phyloP scores from a whole-genome alignment of 1,284 basidiomycete species.

The Porogramme epimiltina region DNA sequence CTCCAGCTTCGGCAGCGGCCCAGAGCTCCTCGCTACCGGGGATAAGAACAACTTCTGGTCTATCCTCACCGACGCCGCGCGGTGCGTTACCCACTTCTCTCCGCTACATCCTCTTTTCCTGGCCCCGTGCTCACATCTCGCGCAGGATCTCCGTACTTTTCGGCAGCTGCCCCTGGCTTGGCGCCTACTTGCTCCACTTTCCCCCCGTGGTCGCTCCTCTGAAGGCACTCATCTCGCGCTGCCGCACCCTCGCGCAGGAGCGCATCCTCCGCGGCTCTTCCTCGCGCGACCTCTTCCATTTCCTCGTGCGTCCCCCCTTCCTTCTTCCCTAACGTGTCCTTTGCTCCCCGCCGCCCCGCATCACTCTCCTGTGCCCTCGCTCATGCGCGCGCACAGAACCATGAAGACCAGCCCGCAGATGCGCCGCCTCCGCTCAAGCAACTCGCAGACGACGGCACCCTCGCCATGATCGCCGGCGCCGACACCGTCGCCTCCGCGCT shows the following conservation, averaged over 20 bases:
- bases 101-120: too few species aligned
- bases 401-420: conserved; percentile 20
- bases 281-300: conserved; percentile 25
- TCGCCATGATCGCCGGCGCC: conserved; percentile 31
- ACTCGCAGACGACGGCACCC: conserved; percentile 18
- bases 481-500: conserved; percentile 32
- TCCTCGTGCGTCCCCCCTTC: conserved; percentile 8
- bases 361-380: neutral
- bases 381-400: conserved; percentile 10
- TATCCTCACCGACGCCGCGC: neutral
- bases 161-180: conserved; percentile 25
- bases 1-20: conserved; percentile 6
- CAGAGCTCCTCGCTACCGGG: conserved; percentile 8
- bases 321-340: neutral
- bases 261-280: conserved; percentile 11
- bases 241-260: conserved; percentile 4
- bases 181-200: conserved; percentile 14
- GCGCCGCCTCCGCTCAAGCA: conserved; percentile 8
- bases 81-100: neutral
- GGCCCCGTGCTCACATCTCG: neutral
- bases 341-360: too few species aligned
- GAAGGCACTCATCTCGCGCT: conserved; percentile 1
- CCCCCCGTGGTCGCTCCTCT: neutral
- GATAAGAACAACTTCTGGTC: conserved; percentile 18
- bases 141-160: conserved; percentile 8